Base-by-base conservation (phyloP, 345 rosid genomes). In the Populus nigra region DNA sequence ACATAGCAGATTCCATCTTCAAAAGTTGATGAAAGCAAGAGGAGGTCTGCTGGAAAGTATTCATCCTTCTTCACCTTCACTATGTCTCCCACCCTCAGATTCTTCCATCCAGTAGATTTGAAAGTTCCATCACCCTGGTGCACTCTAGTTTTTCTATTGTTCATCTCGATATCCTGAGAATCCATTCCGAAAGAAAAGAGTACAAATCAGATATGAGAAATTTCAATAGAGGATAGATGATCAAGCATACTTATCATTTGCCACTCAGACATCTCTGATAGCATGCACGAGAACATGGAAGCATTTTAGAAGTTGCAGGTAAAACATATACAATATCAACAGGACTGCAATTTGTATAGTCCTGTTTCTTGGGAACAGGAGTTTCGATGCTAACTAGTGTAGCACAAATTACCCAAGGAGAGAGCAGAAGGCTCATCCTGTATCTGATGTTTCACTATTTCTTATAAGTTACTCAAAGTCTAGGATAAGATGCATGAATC, bases 1-100 rank as follows among this genome's bases (percentile, higher is more conserved):
- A 94, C 97, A 78, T 94, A 94, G 85, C 97, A 93, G 68, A 88
- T 77, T 65, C 90, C 94, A 76, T 93, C 97, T 1, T 90, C 97
- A 77, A 91, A 93, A 82, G 91, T 90, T 20, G 98, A 93, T 0
- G 95, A 88, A 31, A 94, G 91, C 84, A 94, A 83, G 69, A 93
- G 81, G 49, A 94, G 92, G 66, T 94, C 98, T 1, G 95, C 91
- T 0, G 98, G 98, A 74, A 94, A 93, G 86, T 90, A 90, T 77
- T 91, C 88, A 74, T 94, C 91, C 80, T 93, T 93, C 83, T 88
- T 87, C 76, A 94, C 90, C 89, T 90, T 93, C 76, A 93, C 95
- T 79, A 89, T 83, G 81, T 94, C 93, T 78, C 98, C 98, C 53
- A 93, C 91, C 79, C 88, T 88, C 65, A 94, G 71, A 79, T 86